Base-by-base conservation (phyloP, 352 stramenopile species). In the Globisporangium paroecandrum region DNA sequence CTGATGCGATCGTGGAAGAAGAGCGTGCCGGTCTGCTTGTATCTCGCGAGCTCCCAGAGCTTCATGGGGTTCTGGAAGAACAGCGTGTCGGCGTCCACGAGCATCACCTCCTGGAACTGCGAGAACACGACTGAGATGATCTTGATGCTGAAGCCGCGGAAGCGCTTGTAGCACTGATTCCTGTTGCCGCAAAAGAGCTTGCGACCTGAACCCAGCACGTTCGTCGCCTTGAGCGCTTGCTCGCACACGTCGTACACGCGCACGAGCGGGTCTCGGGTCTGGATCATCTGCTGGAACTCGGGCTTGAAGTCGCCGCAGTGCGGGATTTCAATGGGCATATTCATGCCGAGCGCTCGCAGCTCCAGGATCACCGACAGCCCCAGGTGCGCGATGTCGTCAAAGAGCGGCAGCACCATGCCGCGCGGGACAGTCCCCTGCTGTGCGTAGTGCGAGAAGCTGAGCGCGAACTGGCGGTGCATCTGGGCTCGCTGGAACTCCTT, bases 21-120 rank as follows among this genome's bases (percentile, higher is more conserved):
- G 13, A 88, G 67, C 34, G 76, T 91, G 15, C 86, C 86, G 0
- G 82, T 90, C 10, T 62, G 65, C 22, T 69, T 66, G 62, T 81
- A 90, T 54, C 86, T 85, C 51, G 72, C 64, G 5, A 80, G 72
- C 0, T 87, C 74, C 78, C 81, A 92, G 9, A 93, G 66, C 51
- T 38, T 22, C 74, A 75, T 79, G 2, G 82, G 87, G 56, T 69
- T 82, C 51, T 89, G 75, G 57, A 94, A 80, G 61, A 91, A 80
- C 43, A 91, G 62, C 10, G 77, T 77, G 66, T 94, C 86, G 36
- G 85, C 85, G 74, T 94, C 86, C 29, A 93, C 59, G 25, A 93
- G 65, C 86, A 93, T 90, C 41, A 93, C 65, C 55, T 94, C 78
- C 43, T 82, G 65, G 51, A 94, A 92, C 7, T 68, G 74, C 13